Base-by-base conservation (phyloP, 2,329 filamentous ascomycete genomes). In the Zymoseptoria tritici region DNA sequence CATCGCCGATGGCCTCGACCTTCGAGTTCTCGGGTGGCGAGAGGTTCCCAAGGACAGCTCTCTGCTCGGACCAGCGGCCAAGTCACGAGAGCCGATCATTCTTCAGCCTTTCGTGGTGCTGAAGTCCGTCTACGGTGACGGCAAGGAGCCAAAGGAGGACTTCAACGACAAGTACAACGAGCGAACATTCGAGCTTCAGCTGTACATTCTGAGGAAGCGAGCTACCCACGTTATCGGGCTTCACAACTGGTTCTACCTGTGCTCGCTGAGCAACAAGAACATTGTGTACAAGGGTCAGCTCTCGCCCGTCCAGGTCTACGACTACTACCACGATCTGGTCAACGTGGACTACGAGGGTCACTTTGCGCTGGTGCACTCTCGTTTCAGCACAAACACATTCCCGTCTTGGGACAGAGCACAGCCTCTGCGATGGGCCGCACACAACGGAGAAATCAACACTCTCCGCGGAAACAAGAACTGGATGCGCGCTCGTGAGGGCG, bases 221-320 rank as follows among this genome's bases (percentile, higher is more conserved):
- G 89, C 92, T 57, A 96, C 92, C 54, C 91, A 97, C 80, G 89
- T 91, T 70, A 94, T 97, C 73, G 92, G 93, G 61, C 83, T 97
- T 59, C 91, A 95, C 77, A 97, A 97, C 77, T 97, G 93, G 93
- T 97, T 97, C 82, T 97, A 97, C 76, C 82, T 97, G 60, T 97
- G 93, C 83, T 96, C 91, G 55, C 80, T 97, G 67, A 94, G 87
- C 76, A 97, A 96, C 85, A 92, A 92, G 79, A 97, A 97, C 80
- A 97, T 97, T 78, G 90, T 97, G 62, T 97, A 97, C 84, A 97
- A 97, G 83, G 93, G 93, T 65, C 94, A 97, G 76, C 82, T 97
- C 66, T 89, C 93, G 52, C 93, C 93, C 22, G 85, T 93, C 29
- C 93, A 97, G 80, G 93, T 97, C 56, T 97, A 97, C 79, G 89